A percentile compares a stretch with the other conserved stretches of the same genome.
Evolutionary conservation across 495 filamentous ascomycete species (phyloP).

Genomic region (Aspergillus indologenus): DNA sequence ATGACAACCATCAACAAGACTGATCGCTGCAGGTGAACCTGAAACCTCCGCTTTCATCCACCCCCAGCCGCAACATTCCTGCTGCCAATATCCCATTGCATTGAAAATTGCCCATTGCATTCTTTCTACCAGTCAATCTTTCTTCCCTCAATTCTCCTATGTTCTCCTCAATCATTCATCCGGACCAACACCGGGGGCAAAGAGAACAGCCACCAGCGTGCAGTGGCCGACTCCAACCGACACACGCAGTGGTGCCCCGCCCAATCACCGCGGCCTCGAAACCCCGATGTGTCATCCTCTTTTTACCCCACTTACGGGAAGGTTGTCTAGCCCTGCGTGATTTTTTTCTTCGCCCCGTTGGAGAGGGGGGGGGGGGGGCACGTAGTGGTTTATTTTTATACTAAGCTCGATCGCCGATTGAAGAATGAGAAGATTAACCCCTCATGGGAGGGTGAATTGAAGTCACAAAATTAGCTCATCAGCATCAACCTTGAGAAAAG

Average conservation of each 20-base stretch:
- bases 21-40: neutral
- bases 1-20: too few species aligned
- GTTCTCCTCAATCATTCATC: neutral
- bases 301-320: slow-evolving; percentile 1
- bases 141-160: neutral
- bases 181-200: neutral
- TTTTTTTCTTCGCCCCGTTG: neutral
- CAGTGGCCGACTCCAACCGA: neutral
- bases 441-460: too few species aligned
- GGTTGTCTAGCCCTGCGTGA: neutral
- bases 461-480: too few species aligned
- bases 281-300: neutral
- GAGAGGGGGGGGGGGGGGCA: too few species aligned
- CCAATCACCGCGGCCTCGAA: neutral
- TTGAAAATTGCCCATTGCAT: too few species aligned
- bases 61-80: neutral
- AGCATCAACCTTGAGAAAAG: too few species aligned
- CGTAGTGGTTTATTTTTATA: too few species aligned
- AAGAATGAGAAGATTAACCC: too few species aligned
- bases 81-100: too few species aligned
- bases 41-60: neutral
- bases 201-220: neutral
- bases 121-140: neutral
- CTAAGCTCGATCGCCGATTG: too few species aligned
- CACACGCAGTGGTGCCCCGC: neutral